phyloP scores from a whole-genome alignment of 2,329 filamentous ascomycete genomes.

The Bipolaris zeicola region DNA sequence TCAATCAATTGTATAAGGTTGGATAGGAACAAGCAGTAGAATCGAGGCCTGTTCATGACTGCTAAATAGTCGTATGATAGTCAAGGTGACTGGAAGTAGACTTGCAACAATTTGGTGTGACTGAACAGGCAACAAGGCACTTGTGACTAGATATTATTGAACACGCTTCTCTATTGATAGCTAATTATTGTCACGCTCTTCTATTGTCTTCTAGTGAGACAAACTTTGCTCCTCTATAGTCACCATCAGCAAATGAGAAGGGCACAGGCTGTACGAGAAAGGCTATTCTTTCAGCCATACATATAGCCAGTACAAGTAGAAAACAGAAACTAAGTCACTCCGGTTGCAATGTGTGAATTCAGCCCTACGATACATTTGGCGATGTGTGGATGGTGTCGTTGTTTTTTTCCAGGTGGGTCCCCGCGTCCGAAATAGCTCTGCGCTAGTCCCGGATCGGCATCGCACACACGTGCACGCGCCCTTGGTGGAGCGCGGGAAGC shows the following conservation, averaged over 20 bases:
- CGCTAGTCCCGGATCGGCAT: constrained; percentile 5
- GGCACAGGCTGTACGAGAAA: not conserved
- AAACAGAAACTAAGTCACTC: not conserved
- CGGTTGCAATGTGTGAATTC: not conserved
- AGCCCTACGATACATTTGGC: not conserved
- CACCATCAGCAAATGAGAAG: not conserved
- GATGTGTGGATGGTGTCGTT: not conserved
- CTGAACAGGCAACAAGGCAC: not conserved
- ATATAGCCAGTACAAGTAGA: not conserved
- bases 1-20: not conserved
- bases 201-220: not conserved
- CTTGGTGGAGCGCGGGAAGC: constrained; percentile 19
- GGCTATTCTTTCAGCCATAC: not conserved
- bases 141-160: not conserved
- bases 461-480: constrained; percentile 4
- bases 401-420: constrained; percentile 2
- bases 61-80: not conserved
- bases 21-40: not conserved
- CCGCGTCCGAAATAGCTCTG: constrained; percentile 1
- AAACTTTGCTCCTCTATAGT: not conserved
- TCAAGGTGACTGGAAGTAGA: not conserved
- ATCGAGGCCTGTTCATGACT: not conserved
- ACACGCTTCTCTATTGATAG: not conserved
- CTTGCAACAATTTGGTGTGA: not conserved
- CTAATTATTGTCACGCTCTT: no score